Base-by-base conservation (phyloP, 768 basidiomycete genomes). In the Leucocoprinus sp. region DNA sequence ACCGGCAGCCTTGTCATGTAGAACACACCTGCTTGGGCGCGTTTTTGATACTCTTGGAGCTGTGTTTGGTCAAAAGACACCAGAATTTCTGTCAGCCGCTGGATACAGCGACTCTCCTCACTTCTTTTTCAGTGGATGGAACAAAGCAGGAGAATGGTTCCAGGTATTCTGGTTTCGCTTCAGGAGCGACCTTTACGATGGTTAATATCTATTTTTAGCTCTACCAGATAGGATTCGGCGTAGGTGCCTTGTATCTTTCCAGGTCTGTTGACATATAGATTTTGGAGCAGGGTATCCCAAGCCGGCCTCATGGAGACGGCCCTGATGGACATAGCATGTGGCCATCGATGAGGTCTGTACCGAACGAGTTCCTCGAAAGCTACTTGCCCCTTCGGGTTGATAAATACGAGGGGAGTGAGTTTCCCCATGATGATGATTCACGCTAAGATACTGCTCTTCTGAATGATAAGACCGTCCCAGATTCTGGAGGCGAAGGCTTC, bases 321-420 rank as follows among this genome's bases (percentile, higher is more conserved):
- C 57, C 57, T 6, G 61, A 62, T 44, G 61, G 61, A 4, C 61
- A 62, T 44, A 58, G 58, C 42, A 44, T 61, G 41, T 61, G 60
- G 57, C 61, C 61, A 2, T 61, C 60, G 2, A 62, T 62, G 60
- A 52, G 58, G 50, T 55, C 61, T 7, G 61, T 62, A 17, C 58
- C 60, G 4, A 60, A 60, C 19, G 60, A 62, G 43, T 60, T 57
- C 41, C 46, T 62, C 3, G 60, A 60, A 42, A 56, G 58, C 29
- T 60, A 59, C 41, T 54, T 63, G 17, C 60, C 61, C 11, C 43
- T 63, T 12, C 46, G 59, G 15, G 55, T 63, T 21, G 60, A 60
- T 45, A 52, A 45, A 28, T 63, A 61, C 38, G 51, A 58, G 29
- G 52, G 26, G 34, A 34, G 48, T 17, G 24, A 15, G 9, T n/a